Evolutionary conservation across 331 rosid genomes (phyloP), one percentile per base, ranked within the genome.

Genomic region (Quercus lobata): DNA sequence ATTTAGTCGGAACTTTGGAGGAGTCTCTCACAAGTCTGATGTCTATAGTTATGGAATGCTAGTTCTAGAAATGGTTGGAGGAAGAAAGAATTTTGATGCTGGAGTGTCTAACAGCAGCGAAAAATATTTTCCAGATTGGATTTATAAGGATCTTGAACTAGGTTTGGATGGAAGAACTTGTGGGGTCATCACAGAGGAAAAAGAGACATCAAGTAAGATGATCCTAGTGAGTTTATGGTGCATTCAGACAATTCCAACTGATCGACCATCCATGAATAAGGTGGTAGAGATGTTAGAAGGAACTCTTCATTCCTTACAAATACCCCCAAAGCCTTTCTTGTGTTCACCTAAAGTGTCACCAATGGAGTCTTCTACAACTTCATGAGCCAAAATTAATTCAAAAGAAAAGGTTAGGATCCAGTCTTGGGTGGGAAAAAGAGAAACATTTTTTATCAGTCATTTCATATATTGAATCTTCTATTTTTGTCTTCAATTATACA

Each of bases 11-110:
- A 19, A 24, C 14, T 82, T 16, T 61, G 79, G 88, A 7, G 57
- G 78, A 9, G 87, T 84, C 11, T 88, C 90, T 32, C 56, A 80
- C 7, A 88, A 86, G 57, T 82, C 84, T 0, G 84, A 86, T 57
- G 87, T 88, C 1, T 88, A 88, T 25, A 86, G 85, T 6, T 86
- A 81, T 62, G 87, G 88, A 1, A 86, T 82, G 86, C 7, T 86
- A 7, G 29, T 81, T 32, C 76, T 85, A 16, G 83, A 83, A 53
- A 83, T 88, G 79, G 58, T 83, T 56, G 87, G 88, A 22, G 83
- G 78, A 29, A 70, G 85, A 76, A 88, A 88, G 57, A 77, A 74
- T 16, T 25, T 63, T 69, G 84, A 86, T 19, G 41, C 1, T 5
- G 41, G 49, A n/a, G 57, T 44, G 1, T 66, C 82, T 1, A 18